Percentiles rank a stretch among this genome's conserved stretches.
Evolutionary conservation across 495 filamentous ascomycete genomes (phyloP).

Genomic region (Hypoxylon intermedium): DNA sequence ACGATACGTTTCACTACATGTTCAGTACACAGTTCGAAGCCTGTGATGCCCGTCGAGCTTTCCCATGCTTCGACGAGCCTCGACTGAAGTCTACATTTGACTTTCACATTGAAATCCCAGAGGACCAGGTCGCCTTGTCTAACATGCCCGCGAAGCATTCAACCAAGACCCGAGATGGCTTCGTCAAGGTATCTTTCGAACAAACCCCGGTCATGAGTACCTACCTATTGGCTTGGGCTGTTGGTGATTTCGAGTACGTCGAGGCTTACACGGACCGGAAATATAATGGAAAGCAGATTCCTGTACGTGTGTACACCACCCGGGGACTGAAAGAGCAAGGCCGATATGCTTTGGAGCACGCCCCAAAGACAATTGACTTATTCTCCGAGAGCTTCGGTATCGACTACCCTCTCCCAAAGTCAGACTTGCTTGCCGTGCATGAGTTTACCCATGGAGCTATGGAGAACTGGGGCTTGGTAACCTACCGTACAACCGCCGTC

Average conservation of each 20-base stretch:
- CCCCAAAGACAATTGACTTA: constrained; percentile 87
- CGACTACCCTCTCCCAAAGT: constrained; percentile 95
- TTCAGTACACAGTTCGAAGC: constrained; percentile 96
- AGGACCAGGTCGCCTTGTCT: constrained; percentile 83
- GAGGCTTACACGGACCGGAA: constrained; percentile 85
- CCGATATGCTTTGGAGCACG: constrained; percentile 82
- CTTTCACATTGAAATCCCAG: constrained; percentile 87
- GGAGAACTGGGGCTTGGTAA: constrained; percentile 95
- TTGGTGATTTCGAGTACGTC: constrained; percentile 96
- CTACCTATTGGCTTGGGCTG: constrained; percentile 94
- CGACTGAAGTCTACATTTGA: constrained; percentile 96
- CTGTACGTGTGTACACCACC: constrained; percentile 96
- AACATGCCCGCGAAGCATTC: constrained; percentile 88
- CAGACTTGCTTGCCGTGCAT: constrained; percentile 93
- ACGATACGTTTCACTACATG: constrained; percentile 87
- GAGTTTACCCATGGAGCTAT: constrained; percentile 76
- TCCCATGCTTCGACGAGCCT: constrained; percentile 98
- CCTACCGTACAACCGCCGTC: constrained; percentile 91
- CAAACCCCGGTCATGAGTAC: constrained; percentile 93
- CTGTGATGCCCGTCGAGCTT: constrained; percentile 90
- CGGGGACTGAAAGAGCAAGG: constrained; percentile 88
- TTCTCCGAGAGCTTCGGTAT: constrained; percentile 94
- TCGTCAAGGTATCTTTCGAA: constrained; percentile 85
- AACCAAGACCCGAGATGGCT: constrained; percentile 64
- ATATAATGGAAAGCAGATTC: constrained; percentile 87